Evolutionary conservation across 495 filamentous ascomycete genomes (phyloP).

Genomic region (Oidiodendron maius): DNA sequence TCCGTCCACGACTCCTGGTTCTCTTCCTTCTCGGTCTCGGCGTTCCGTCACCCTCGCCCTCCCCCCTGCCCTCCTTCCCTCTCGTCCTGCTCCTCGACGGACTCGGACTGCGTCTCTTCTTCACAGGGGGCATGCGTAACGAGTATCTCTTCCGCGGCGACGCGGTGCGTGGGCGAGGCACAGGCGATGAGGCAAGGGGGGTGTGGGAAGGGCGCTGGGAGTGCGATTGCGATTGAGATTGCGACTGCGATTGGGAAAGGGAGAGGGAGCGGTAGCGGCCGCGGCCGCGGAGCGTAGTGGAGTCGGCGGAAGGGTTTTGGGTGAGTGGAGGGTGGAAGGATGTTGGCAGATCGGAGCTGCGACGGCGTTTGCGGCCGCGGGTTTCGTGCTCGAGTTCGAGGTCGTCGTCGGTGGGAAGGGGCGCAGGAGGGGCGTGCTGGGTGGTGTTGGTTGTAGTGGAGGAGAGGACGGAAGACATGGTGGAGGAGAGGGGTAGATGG

Average conservation of each 20-base stretch:
- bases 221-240: neutral
- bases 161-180: neutral
- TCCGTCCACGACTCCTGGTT: slow-evolving; percentile 10
- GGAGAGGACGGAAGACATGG: slow-evolving; percentile 1
- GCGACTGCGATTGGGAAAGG: neutral
- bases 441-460: neutral
- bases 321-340: neutral
- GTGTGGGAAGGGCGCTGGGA: neutral
- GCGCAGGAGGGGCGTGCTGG: no score
- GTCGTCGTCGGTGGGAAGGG: neutral
- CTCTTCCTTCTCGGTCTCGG: slow-evolving; percentile 8
- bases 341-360: slow-evolving; percentile 8
- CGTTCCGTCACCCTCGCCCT: neutral
- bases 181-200: neutral
- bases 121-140: neutral
- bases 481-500: no score
- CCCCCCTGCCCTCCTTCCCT: no score
- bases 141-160: neutral
- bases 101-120: slow-evolving; percentile 8
- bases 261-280: slow-evolving; percentile 16
- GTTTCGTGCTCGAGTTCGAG: slow-evolving; percentile 11
- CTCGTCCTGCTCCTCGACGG: neutral
- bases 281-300: slow-evolving; percentile 17
- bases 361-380: slow-evolving; percentile 20
- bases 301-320: slow-evolving; percentile 7